Conservation (phyloP, 2,329 filamentous ascomycete species). For the Microdochium bolleyi region DNA sequence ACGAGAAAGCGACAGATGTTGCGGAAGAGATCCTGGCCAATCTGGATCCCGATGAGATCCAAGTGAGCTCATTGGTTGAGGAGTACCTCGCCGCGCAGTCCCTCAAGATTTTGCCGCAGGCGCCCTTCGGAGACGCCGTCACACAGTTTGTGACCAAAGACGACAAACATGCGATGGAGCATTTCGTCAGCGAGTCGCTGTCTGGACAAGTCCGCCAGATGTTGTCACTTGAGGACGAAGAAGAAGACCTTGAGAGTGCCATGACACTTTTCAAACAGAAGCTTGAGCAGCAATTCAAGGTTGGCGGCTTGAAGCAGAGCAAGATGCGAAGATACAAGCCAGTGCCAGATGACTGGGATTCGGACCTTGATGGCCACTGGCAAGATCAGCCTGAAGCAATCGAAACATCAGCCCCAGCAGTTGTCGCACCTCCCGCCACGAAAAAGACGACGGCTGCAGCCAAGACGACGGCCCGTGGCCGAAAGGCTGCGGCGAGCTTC, state of each 20-base stretch:
- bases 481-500: constrained; percentile 16
- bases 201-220: constrained; percentile 64
- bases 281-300: constrained; percentile 63
- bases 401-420: constrained; percentile 28
- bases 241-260: constrained; percentile 61
- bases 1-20: constrained; percentile 44
- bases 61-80: constrained; percentile 80
- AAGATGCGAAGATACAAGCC: constrained; percentile 58
- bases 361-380: constrained; percentile 83
- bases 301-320: constrained; percentile 48
- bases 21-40: constrained; percentile 58
- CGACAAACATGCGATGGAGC: constrained; percentile 85
- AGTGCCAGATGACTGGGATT: constrained; percentile 77
- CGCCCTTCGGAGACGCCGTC: constrained; percentile 87
- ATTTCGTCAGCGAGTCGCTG: constrained; percentile 67
- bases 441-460: constrained; percentile 11
- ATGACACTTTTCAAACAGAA: constrained; percentile 67
- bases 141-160: constrained; percentile 91
- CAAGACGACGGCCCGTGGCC: constrained; percentile 25
- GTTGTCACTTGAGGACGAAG: constrained; percentile 57
- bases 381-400: constrained; percentile 66
- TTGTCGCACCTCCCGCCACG: constrained; percentile 18
- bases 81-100: constrained; percentile 84
- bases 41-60: constrained; percentile 62
- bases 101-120: constrained; percentile 86